Conservation (phyloP, 1,139 yeast species). For the Eremothecium cymbalariae region DNA sequence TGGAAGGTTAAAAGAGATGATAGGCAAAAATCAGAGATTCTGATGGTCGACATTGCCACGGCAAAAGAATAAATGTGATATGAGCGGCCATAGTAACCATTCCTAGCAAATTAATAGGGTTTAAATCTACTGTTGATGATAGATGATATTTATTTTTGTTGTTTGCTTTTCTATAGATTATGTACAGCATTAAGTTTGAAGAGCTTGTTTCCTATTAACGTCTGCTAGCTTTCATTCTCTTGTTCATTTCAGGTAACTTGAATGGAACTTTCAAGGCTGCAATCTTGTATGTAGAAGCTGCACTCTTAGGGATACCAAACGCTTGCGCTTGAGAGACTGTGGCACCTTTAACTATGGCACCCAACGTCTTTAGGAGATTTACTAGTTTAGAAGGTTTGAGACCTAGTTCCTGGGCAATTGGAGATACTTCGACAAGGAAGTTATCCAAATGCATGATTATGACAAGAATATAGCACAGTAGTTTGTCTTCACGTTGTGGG, state of each 20-base stretch:
- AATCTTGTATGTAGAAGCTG: conserved; percentile 62
- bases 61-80: conserved; percentile 28
- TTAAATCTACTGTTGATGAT: not conserved
- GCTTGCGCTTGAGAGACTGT: conserved; percentile 80
- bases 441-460: conserved; percentile 67
- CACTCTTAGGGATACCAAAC: conserved; percentile 61
- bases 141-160: too few relatives aligned
- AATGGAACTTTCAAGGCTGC: conserved; percentile 86
- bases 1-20: conserved; percentile 76
- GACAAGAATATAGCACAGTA: conserved; percentile 70
- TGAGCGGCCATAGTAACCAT: too few relatives aligned
- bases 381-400: conserved; percentile 69
- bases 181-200: too few relatives aligned
- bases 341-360: conserved; percentile 69
- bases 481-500: conserved; percentile 79
- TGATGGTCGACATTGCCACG: conserved; percentile 38
- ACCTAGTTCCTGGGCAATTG: conserved; percentile 78
- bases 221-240: conserved; percentile 47
- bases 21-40: conserved; percentile 69
- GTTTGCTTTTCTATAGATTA: too few relatives aligned
- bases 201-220: conserved; percentile 3
- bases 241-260: conserved; percentile 74
- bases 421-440: conserved; percentile 66
- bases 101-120: too few relatives aligned
- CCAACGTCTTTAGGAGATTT: conserved; percentile 68